Evolutionary conservation across 345 rosid species (phyloP).

Genomic region (Heritiera littoralis): DNA sequence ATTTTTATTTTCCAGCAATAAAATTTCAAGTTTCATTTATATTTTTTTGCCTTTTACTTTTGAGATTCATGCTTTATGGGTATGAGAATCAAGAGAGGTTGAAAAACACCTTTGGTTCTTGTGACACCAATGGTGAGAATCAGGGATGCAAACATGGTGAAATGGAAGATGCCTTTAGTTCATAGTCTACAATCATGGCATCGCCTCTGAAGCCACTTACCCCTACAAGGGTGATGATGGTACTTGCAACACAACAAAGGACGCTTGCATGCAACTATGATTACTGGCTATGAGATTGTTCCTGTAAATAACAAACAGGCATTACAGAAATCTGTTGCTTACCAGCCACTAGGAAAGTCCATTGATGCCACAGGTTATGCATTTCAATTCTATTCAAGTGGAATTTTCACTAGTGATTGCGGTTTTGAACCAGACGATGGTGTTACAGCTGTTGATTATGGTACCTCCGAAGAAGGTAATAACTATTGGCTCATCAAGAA

Average conservation of each 20-base stretch:
- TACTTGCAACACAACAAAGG: background rate
- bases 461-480: background rate
- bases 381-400: conserved; percentile 51
- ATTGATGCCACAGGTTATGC: conserved; percentile 44
- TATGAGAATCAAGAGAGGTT: too few relatives aligned
- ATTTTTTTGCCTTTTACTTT: too few relatives aligned
- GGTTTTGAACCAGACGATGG: conserved; percentile 14
- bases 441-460: conserved; percentile 1
- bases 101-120: background rate
- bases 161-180: conserved; percentile 59
- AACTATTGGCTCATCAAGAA: conserved; percentile 41
- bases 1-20: too few relatives aligned
- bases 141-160: conserved; percentile 47
- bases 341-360: conserved; percentile 58
- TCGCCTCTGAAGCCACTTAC: conserved; percentile 45
- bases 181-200: conserved; percentile 40
- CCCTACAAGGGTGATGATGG: conserved; percentile 36
- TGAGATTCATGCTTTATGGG: too few relatives aligned
- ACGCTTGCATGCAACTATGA: conserved; percentile 22
- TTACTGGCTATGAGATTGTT: conserved; percentile 47
- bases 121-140: conserved; percentile 30
- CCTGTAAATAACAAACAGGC: conserved; percentile 48
- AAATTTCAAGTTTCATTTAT: too few relatives aligned
- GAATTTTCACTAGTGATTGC: conserved; percentile 52
- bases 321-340: conserved; percentile 55